Evolutionary conservation across 805 yeast species (phyloP).

Genomic region (Wickerhamiella bombiphila): DNA sequence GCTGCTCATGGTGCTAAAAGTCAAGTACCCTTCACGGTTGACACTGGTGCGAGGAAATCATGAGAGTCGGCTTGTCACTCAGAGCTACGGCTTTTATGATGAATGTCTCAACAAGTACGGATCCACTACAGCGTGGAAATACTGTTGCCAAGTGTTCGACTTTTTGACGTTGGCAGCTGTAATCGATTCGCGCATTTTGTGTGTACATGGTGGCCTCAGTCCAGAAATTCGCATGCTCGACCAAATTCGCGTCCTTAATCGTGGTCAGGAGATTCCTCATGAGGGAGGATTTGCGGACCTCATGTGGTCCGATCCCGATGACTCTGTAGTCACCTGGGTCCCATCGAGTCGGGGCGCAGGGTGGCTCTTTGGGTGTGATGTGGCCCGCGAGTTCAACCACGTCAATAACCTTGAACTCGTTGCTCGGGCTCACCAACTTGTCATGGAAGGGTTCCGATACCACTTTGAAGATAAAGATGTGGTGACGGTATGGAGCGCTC

Average conservation of each 20-base stretch:
- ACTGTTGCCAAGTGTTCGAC: slow-evolving; percentile 92
- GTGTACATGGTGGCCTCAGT: slow-evolving; percentile 95
- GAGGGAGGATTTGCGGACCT: slow-evolving; percentile 98
- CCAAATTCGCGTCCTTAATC: slow-evolving; percentile 80
- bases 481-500: slow-evolving; percentile 97
- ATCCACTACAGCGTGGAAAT: slow-evolving; percentile 88
- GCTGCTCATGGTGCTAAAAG: slow-evolving; percentile 81
- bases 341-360: slow-evolving; percentile 98
- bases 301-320: slow-evolving; percentile 97
- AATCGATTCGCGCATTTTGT: slow-evolving; percentile 82
- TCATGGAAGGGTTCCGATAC: slow-evolving; percentile 95
- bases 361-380: slow-evolving; percentile 90
- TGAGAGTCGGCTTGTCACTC: slow-evolving; percentile 95
- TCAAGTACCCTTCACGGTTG: slow-evolving; percentile 67
- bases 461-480: slow-evolving; percentile 94
- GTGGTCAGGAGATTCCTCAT: slow-evolving; percentile 98
- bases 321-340: slow-evolving; percentile 88
- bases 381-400: slow-evolving; percentile 90
- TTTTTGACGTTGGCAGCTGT: slow-evolving; percentile 89
- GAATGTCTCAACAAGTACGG: slow-evolving; percentile 90
- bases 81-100: slow-evolving; percentile 94
- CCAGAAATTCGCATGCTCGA: slow-evolving; percentile 97
- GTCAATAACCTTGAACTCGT: slow-evolving; percentile 77
- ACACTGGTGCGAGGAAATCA: slow-evolving; percentile 96
- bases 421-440: slow-evolving; percentile 95